phyloP scores from a whole-genome alignment of 2,329 filamentous ascomycete genomes.

The Epichloe sylvatica region DNA sequence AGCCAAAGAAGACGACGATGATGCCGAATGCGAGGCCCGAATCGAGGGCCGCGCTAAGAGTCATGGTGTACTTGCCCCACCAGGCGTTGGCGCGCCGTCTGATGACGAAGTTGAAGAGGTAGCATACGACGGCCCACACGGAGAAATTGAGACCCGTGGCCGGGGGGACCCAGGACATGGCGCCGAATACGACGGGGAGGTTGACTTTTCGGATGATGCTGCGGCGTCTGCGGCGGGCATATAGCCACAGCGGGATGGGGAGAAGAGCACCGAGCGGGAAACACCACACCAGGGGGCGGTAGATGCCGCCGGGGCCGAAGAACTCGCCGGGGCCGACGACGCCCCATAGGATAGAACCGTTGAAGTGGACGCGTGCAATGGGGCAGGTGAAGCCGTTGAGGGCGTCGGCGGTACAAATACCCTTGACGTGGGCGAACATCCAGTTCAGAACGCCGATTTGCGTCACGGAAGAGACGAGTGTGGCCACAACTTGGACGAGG shows the following conservation, averaged over 20 bases:
- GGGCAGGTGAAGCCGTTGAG: conserved; percentile 81
- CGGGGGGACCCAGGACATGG: conserved; percentile 74
- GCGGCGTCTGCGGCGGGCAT: conserved; percentile 43
- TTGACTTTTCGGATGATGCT: conserved; percentile 65
- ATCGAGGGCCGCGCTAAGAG: conserved; percentile 68
- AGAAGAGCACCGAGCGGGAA: conserved; percentile 65
- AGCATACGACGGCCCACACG: conserved; percentile 76
- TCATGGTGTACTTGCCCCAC: conserved; percentile 92
- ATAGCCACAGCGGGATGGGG: conserved; percentile 61
- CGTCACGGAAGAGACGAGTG: conserved; percentile 61
- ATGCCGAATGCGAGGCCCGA: conserved; percentile 72
- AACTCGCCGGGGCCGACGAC: conserved; percentile 73
- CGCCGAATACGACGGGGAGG: conserved; percentile 70
- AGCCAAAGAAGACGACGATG: conserved; percentile 72
- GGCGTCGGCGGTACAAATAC: conserved; percentile 65
- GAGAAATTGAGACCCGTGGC: conserved; percentile 79
- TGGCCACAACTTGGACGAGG: conserved; percentile 63
- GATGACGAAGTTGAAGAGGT: conserved; percentile 67
- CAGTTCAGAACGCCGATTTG: conserved; percentile 79
- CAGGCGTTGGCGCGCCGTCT: conserved; percentile 55
- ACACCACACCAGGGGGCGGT: conserved; percentile 65
- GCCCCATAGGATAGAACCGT: conserved; percentile 80
- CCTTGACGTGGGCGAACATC: conserved; percentile 69
- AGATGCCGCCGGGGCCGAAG: conserved; percentile 63
- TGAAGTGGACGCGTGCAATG: conserved; percentile 78